These are phyloP conservation scores for Solanum arcanum DNA, from an alignment of 257 asterid species.

Conservation along the genomic window DNA sequence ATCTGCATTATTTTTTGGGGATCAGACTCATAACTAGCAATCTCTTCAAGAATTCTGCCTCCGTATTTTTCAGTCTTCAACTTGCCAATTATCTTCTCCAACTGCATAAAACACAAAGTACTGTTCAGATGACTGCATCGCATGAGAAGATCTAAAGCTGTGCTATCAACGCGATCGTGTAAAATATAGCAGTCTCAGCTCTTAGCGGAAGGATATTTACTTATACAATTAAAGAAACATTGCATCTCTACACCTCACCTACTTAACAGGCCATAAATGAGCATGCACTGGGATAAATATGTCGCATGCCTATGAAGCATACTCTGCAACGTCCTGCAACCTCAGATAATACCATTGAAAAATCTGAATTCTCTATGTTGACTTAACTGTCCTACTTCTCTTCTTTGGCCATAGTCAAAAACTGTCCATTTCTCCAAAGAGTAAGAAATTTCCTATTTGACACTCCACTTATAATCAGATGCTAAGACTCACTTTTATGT, in stretches of 20 bases:
- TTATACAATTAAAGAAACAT: neutral
- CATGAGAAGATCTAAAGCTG: neutral
- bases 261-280: neutral
- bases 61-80: conserved; percentile 77
- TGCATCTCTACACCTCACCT: neutral
- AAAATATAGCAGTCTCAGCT: neutral
- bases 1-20: conserved; percentile 17
- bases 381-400: neutral
- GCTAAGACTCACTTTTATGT: neutral
- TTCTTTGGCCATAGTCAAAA: neutral
- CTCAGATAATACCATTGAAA: neutral
- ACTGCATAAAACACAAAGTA: conserved; percentile 24
- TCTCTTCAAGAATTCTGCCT: conserved; percentile 46
- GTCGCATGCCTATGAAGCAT: neutral
- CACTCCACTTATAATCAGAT: neutral
- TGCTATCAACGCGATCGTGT: neutral
- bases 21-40: conserved; percentile 23
- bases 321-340: neutral
- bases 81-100: conserved; percentile 86
- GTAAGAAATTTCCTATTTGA: neutral
- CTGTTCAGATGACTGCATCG: neutral
- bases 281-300: neutral
- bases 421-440: neutral
- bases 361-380: neutral
- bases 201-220: neutral